phyloP scores from a whole-genome alignment of 1,139 yeast species.

The Pichia sp. region DNA sequence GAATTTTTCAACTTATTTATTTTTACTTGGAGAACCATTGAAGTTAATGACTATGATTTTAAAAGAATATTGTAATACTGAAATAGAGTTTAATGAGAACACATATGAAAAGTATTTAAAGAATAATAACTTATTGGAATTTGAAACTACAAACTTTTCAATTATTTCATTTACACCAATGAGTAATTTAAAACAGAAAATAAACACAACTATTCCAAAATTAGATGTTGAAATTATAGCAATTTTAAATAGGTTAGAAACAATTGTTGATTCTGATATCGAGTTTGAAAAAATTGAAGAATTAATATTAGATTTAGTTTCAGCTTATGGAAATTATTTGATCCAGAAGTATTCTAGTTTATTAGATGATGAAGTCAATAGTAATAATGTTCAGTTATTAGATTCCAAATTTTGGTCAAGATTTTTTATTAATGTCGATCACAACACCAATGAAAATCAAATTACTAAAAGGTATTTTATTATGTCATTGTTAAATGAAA shows the following conservation, averaged over 20 bases:
- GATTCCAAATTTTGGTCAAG: conserved; percentile 29
- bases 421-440: conserved; percentile 12
- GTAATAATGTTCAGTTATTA: conserved; percentile 19
- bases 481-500: conserved; percentile 35
- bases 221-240: conserved; percentile 45
- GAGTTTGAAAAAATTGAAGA: conserved; percentile 20
- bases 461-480: conserved; percentile 29
- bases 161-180: conserved; percentile 28
- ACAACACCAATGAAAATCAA: conserved; percentile 1
- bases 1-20: conserved; percentile 38
- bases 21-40: conserved; percentile 50
- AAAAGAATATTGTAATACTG: conserved; percentile 22
- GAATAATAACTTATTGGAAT: neutral
- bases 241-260: conserved; percentile 35
- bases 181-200: conserved; percentile 18
- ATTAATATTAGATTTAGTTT: conserved; percentile 26
- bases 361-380: conserved; percentile 14
- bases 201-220: conserved; percentile 33
- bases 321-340: conserved; percentile 41
- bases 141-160: conserved; percentile 6
- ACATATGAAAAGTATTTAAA: conserved; percentile 13
- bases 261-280: conserved; percentile 26
- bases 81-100: conserved; percentile 6
- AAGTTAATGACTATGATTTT: conserved; percentile 31
- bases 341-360: conserved; percentile 23